Percentiles rank a stretch among this genome's conserved stretches.
These are phyloP conservation scores for Myriangium duriaei DNA, from an alignment of 2,329 filamentous ascomycete species.

Conservation along the genomic window DNA sequence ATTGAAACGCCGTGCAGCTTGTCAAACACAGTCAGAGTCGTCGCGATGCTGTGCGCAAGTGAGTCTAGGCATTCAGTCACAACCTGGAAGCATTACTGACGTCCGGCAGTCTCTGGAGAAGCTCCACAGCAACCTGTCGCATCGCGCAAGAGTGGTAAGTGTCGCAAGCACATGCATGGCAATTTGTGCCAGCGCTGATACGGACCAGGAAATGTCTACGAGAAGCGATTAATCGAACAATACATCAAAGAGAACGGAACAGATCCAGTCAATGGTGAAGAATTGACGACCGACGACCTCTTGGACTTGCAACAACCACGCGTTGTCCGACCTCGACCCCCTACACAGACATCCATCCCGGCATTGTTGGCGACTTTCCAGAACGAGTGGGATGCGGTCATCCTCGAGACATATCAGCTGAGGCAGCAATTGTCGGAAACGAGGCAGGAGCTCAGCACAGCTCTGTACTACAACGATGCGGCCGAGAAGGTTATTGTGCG, in stretches of 20 bases:
- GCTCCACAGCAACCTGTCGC: conserved; percentile 88
- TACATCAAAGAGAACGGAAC: conserved; percentile 89
- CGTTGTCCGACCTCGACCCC: conserved; percentile 77
- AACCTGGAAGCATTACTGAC: conserved; percentile 10
- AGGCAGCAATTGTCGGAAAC: conserved; percentile 83
- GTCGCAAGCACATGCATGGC: conserved; percentile 11
- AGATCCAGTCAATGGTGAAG: conserved; percentile 80
- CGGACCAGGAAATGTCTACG: conserved; percentile 67
- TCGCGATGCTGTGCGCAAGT: conserved; percentile 31
- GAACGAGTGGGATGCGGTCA: conserved; percentile 93
- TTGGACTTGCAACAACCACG: conserved; percentile 74
- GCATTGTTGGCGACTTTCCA: conserved; percentile 90
- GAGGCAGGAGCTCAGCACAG: conserved; percentile 82
- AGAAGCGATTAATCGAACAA: conserved; percentile 87
- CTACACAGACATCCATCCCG: conserved; percentile 89
- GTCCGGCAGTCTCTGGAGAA: conserved; percentile 74
- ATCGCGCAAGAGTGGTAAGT: conserved; percentile 81
- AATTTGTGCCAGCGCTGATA: conserved; percentile 11
- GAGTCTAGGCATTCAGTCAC: conserved; percentile 11
- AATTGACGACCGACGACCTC: conserved; percentile 71
- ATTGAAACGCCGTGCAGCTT: too few relatives aligned
- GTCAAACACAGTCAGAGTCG: too few relatives aligned
- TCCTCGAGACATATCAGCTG: conserved; percentile 81
- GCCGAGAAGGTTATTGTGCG: conserved; percentile 91
- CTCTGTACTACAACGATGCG: conserved; percentile 93